Evolutionary conservation across 768 basidiomycete species (phyloP).

Genomic region (Ramaria sp.): DNA sequence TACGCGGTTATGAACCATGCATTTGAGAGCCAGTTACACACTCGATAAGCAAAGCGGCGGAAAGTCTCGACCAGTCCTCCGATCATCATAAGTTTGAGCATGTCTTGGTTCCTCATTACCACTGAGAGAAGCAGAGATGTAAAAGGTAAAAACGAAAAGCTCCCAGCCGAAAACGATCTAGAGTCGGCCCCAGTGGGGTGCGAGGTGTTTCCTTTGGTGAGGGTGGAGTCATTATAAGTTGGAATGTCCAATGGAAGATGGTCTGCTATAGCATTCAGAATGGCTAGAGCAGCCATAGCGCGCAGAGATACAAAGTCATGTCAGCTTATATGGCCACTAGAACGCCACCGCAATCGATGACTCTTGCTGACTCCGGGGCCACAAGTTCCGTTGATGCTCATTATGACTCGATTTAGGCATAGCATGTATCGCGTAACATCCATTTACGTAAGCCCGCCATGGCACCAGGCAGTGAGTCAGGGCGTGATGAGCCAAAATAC

Average conservation of each 20-base stretch:
- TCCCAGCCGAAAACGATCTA: neutral
- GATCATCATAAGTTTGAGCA: conserved; percentile 50
- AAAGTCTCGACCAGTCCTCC: conserved; percentile 51
- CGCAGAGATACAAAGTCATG: neutral
- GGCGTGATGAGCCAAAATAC: no score
- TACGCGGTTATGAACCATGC: conserved; percentile 34
- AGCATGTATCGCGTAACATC: no score
- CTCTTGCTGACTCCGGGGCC: no score
- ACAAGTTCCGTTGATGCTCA: no score
- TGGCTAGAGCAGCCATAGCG: neutral
- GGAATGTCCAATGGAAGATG: neutral
- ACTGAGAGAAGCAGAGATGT: conserved; percentile 38
- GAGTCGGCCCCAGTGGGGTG: neutral
- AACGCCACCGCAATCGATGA: no score
- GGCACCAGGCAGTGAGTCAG: no score
- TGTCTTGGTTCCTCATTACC: conserved; percentile 42
- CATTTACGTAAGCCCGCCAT: no score
- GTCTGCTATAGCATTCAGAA: neutral
- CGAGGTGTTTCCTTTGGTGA: neutral
- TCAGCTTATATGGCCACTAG: no score
- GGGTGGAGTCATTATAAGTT: neutral
- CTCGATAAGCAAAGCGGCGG: conserved; percentile 33
- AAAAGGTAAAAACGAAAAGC: conserved; percentile 21
- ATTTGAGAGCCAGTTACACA: conserved; percentile 40
- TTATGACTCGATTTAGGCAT: no score